phyloP scores from a whole-genome alignment of 1,284 basidiomycete species.

The Gymnopus androsaceus region DNA sequence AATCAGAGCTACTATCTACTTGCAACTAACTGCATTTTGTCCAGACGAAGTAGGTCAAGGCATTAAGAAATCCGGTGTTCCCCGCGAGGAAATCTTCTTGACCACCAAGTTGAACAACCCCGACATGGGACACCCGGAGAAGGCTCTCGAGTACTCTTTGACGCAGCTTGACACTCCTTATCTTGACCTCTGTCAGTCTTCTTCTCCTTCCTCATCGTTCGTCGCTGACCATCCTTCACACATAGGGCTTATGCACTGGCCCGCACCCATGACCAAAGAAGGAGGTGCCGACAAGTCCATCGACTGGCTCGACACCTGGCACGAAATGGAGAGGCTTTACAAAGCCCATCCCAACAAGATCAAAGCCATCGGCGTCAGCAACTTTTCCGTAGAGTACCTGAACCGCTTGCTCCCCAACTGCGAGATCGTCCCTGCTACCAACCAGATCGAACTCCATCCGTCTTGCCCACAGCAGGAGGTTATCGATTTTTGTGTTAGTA shows the following conservation, averaged over 20 bases:
- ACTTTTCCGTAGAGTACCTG: conserved; percentile 65
- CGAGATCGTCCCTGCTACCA: conserved; percentile 75
- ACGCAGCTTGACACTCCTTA: conserved; percentile 71
- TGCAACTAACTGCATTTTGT: too few relatives aligned
- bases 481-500: conserved; percentile 57
- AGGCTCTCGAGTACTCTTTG: conserved; percentile 73
- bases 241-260: conserved; percentile 81
- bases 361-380: conserved; percentile 77
- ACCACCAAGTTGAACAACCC: conserved; percentile 80
- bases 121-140: conserved; percentile 62
- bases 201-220: conserved; percentile 15
- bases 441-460: conserved; percentile 82
- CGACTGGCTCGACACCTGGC: conserved; percentile 80
- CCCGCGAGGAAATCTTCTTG: conserved; percentile 68
- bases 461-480: conserved; percentile 67
- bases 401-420: conserved; percentile 59
- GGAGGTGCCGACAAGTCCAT: conserved; percentile 50
- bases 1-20: too few relatives aligned
- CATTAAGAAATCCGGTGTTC: conserved; percentile 72
- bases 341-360: conserved; percentile 66
- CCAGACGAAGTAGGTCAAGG: conserved; percentile 79
- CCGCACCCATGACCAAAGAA: conserved; percentile 58
- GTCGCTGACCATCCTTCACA: conserved; percentile 7
- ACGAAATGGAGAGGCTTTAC: conserved; percentile 70
- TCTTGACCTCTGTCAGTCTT: conserved; percentile 68